Base-by-base conservation (phyloP, 2,329 filamentous ascomycete species). In the Rhinocladiella mackenziei region DNA sequence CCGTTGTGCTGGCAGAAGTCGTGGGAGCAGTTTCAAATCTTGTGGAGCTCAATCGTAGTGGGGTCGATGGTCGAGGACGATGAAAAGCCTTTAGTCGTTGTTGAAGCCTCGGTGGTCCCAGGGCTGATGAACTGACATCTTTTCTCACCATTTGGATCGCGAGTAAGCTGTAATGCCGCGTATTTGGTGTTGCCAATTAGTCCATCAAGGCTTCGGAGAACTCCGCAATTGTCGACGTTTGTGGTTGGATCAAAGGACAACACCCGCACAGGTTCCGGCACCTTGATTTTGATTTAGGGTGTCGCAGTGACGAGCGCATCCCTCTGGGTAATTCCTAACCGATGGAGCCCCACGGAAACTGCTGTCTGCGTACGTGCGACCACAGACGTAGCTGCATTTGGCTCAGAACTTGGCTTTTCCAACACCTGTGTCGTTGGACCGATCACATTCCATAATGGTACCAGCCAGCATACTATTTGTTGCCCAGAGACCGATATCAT, bases 331-430 rank as follows among this genome's bases (percentile, higher is more conserved):
- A 5, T 20, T 31, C 31, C 28, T 39, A 15, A 36, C 40, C 3
- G 40, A 34, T 22, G 22, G 18, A 25, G 23, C 19, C 18, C 64
- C 8, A 71, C 43, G 8, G 65, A 60, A 17, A 66, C 68, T 13
- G 64, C 69, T 65, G 36, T 75, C 77, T 33, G 70, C 76, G 45
- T 81, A 62, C 41, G 71, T 70, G 25, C 66, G 68, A 15, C 64
- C 68, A 57, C 70, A 70, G 20, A 59, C 48, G 48, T 67, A 50
- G 15, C 40, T 39, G 38, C 54, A 54, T 19, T n/a, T 32, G 20
- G 33, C 43, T 22, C 48, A 50, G 14, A 23, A 17, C n/a, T 38
- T 25, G 32, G 32, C 22, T 13, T 35, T n/a, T n/a, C n/a, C n/a
- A n/a, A n/a, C n/a, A n/a, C n/a, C n/a, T n/a, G n/a, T n/a, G n/a